Percentiles rank a stretch among this genome's conserved stretches.
Evolutionary conservation across 306 rosid species (phyloP).

Genomic region (Vachellia pachyceras): DNA sequence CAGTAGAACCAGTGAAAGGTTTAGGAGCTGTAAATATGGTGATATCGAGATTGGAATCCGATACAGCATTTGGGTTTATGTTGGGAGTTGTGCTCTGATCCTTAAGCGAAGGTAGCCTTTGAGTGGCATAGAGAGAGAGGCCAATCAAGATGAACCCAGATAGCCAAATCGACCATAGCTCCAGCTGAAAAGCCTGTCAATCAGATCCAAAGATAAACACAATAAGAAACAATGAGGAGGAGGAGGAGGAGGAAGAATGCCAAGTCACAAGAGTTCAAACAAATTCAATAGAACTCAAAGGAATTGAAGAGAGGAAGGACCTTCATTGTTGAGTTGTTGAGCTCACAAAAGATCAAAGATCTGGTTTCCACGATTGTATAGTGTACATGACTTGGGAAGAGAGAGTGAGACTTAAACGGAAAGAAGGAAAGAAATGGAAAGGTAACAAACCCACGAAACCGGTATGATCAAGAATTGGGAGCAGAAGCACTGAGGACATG

Average conservation of each 20-base stretch:
- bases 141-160: conserved; percentile 68
- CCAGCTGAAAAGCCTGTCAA: conserved; percentile 57
- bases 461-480: conserved; percentile 11
- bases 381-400: conserved; percentile 30
- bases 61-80: conserved; percentile 16
- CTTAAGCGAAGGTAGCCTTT: conserved; percentile 58
- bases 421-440: conserved; percentile 51
- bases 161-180: conserved; percentile 82
- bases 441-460: conserved; percentile 66
- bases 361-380: conserved; percentile 14
- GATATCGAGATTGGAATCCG: conserved; percentile 49
- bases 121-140: conserved; percentile 76
- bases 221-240: conserved; percentile 19
- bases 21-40: conserved; percentile 80
- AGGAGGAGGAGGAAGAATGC: conserved; percentile 7
- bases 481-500: conserved; percentile 55
- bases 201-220: conserved; percentile 29
- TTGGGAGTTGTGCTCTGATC: conserved; percentile 45
- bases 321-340: conserved; percentile 64
- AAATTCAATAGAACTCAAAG: background rate
- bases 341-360: conserved; percentile 29
- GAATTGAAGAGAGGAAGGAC: conserved; percentile 39
- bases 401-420: conserved; percentile 73
- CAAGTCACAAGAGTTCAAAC: background rate
- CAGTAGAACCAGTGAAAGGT: conserved; percentile 64